Conservation (phyloP, 306 rosid species). For the Hippophae tibetana region DNA sequence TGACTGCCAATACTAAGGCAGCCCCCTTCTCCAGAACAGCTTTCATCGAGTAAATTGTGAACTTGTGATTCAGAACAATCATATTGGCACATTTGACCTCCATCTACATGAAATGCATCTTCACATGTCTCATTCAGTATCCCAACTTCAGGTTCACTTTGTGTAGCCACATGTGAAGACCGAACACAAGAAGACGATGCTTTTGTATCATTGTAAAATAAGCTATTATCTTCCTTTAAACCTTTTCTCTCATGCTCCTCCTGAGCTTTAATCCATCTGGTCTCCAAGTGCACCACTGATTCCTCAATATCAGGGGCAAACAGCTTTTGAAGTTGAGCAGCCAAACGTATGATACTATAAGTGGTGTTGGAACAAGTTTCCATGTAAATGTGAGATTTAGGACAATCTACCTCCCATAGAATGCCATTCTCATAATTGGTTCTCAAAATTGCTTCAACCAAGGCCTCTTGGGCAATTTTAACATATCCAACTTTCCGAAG, state of each 20-base stretch:
- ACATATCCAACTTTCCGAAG: slow-evolving; percentile 67
- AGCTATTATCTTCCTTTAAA: slow-evolving; percentile 26
- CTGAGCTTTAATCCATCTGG: slow-evolving; percentile 77
- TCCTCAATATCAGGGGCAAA: slow-evolving; percentile 97
- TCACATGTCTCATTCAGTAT: slow-evolving; percentile 85
- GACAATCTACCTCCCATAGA: slow-evolving; percentile 76
- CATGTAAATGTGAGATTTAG: slow-evolving; percentile 54
- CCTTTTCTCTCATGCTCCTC: slow-evolving; percentile 53
- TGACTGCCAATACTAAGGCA: slow-evolving; percentile 30
- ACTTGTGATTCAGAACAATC: slow-evolving; percentile 31
- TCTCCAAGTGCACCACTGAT: slow-evolving; percentile 82
- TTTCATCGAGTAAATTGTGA: slow-evolving; percentile 38
- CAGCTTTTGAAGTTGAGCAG: slow-evolving; percentile 74
- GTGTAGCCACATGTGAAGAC: slow-evolving; percentile 25
- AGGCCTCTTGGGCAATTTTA: slow-evolving; percentile 74
- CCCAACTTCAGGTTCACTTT: slow-evolving; percentile 41
- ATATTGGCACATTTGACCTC: slow-evolving; percentile 24
- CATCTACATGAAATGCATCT: slow-evolving; percentile 57
- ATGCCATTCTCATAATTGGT: slow-evolving; percentile 64
- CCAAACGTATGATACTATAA: slow-evolving; percentile 62
- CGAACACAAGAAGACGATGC: slow-evolving; percentile 35
- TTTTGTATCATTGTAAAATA: slow-evolving; percentile 20
- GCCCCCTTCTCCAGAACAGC: slow-evolving; percentile 31
- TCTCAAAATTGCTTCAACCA: slow-evolving; percentile 68
- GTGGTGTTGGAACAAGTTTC: slow-evolving; percentile 88